These are phyloP conservation scores for Quercus bicolor DNA, from an alignment of 306 rosid genomes.

Conservation along the genomic window DNA sequence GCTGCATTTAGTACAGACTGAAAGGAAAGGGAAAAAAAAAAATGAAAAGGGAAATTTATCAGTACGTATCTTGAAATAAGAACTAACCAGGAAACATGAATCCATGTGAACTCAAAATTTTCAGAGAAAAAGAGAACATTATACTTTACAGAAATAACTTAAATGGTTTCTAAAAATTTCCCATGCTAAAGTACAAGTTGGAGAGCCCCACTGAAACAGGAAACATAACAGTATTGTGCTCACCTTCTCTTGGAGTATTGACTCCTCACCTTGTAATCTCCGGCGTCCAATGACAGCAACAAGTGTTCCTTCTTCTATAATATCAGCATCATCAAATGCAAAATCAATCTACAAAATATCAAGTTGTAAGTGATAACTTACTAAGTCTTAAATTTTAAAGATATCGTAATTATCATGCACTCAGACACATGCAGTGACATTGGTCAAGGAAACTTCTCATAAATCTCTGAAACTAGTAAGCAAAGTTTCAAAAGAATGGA, in stretches of 20 bases:
- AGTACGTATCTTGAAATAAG: not conserved
- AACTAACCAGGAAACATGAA: not conserved
- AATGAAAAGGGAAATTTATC: not conserved
- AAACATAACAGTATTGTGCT: constrained; percentile 3
- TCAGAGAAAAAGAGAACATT: not conserved
- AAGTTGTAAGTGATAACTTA: constrained; percentile 35
- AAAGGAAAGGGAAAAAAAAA: constrained; percentile 4
- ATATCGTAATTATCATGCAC: constrained; percentile 1
- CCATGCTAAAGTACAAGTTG: not conserved
- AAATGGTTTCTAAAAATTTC: not conserved
- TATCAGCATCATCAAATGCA: constrained; percentile 92
- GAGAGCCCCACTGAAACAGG: not conserved
- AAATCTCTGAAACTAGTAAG: not conserved
- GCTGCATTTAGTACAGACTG: constrained; percentile 70
- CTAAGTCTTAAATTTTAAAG: not conserved
- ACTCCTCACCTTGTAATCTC: constrained; percentile 55
- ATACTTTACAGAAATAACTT: not conserved
- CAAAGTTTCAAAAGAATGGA: not conserved
- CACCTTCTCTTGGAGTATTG: constrained; percentile 77
- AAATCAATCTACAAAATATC: constrained; percentile 74
- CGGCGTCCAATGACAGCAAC: constrained; percentile 67
- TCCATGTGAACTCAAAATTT: not conserved
- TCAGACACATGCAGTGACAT: constrained; percentile 11
- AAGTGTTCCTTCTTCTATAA: constrained; percentile 79
- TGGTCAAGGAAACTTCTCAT: constrained; percentile 3